A percentile compares a stretch with the other conserved stretches of the same genome.
Conservation (phyloP, 441 rosid species). For the Brassica balearica region DNA sequence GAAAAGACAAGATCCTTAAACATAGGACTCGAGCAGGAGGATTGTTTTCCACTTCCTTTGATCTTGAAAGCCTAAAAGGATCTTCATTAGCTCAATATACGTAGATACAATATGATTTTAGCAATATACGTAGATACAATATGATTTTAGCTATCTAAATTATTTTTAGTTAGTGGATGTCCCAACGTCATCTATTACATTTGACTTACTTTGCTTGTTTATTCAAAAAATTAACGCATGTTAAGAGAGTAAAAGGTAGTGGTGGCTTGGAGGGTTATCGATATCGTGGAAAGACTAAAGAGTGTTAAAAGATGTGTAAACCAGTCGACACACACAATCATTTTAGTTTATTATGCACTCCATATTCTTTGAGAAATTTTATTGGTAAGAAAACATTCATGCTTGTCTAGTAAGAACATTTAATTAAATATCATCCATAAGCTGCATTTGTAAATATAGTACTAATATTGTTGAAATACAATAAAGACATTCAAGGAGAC, state of each 20-base stretch:
- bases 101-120: not conserved
- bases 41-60: conserved; percentile 23
- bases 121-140: not conserved
- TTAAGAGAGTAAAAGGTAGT: not conserved
- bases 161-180: conserved; percentile 22
- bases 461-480: not conserved
- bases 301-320: conserved; percentile 31
- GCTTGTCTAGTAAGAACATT: not conserved
- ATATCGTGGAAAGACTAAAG: conserved; percentile 18
- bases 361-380: not conserved
- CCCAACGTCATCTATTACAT: conserved; percentile 18
- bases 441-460: not conserved
- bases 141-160: not conserved
- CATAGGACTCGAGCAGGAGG: conserved; percentile 33
- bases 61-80: conserved; percentile 24
- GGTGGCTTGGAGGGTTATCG: conserved; percentile 15
- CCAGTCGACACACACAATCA: conserved; percentile 32
- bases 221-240: not conserved
- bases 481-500: not conserved
- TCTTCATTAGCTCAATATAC: conserved; percentile 10
- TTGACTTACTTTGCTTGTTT: conserved; percentile 24
- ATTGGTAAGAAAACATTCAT: not conserved
- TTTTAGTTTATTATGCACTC: conserved; percentile 25
- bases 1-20: conserved; percentile 43
- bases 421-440: not conserved